phyloP scores from a whole-genome alignment of 176 grass and related monocot genomes.

The Pontederia crassipes region DNA sequence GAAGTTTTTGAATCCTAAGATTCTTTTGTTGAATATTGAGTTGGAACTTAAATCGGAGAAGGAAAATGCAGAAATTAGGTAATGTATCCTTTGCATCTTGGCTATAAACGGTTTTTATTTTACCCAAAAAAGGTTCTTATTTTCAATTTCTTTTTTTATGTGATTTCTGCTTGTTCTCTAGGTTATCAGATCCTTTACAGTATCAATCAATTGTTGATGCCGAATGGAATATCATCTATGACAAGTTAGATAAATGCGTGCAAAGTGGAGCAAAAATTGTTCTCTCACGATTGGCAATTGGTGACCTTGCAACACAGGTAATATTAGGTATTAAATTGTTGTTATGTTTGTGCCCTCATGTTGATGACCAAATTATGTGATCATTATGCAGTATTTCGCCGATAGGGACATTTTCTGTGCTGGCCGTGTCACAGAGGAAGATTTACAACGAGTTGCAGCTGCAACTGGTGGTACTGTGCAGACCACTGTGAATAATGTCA shows the following conservation, averaged over 20 bases:
- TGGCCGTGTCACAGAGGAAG: conserved; percentile 79
- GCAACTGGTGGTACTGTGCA: conserved; percentile 86
- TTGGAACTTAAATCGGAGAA: conserved; percentile 92
- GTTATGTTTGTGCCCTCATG: background rate
- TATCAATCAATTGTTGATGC: conserved; percentile 99
- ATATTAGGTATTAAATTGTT: background rate
- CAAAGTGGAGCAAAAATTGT: conserved; percentile 86
- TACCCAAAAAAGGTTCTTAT: background rate
- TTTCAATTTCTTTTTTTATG: background rate
- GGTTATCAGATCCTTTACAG: conserved; percentile 80
- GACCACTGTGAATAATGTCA: conserved; percentile 82
- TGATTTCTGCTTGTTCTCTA: conserved; percentile 12
- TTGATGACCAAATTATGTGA: conserved; percentile 6
- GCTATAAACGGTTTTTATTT: background rate
- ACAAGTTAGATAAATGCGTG: conserved; percentile 97
- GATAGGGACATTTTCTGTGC: conserved; percentile 96
- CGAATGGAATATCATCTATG: conserved; percentile 99
- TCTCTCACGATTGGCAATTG: conserved; percentile 78
- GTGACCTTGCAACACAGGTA: conserved; percentile 97
- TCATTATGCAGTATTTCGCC: conserved; percentile 59
- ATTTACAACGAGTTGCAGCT: conserved; percentile 77
- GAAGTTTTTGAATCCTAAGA: conserved; percentile 84
- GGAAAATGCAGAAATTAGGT: conserved; percentile 99
- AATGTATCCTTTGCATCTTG: conserved; percentile 7
- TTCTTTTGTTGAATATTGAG: conserved; percentile 92